Evolutionary conservation across 768 basidiomycete species (phyloP).

Genomic region (Boletus vermiculosoides): DNA sequence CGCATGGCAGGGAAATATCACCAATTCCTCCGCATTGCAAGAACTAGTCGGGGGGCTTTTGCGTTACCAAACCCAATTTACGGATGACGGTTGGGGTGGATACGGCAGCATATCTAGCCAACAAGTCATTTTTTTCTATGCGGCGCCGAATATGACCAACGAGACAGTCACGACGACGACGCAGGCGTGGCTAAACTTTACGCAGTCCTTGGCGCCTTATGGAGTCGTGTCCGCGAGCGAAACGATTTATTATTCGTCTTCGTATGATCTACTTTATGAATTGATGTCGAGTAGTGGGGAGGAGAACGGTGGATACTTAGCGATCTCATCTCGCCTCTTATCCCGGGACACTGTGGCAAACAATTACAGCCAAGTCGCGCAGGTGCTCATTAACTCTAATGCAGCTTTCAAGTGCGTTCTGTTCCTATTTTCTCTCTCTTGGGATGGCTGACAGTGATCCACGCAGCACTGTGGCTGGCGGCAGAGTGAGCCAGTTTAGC

Average conservation of each 20-base stretch:
- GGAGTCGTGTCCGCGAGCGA: slow-evolving; percentile 28
- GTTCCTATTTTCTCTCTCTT: too few relatives aligned
- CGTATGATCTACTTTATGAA: slow-evolving; percentile 24
- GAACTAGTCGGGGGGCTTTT: slow-evolving; percentile 36
- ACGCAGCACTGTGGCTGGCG: slow-evolving; percentile 44
- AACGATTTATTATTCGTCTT: slow-evolving; percentile 24
- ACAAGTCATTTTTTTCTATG: slow-evolving; percentile 4
- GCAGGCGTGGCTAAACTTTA: slow-evolving; percentile 31
- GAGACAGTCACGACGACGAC: slow-evolving; percentile 35
- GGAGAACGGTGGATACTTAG: slow-evolving; percentile 22
- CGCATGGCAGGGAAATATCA: slow-evolving; percentile 30
- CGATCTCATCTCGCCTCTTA: slow-evolving; percentile 31
- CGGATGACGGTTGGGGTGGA: slow-evolving; percentile 47
- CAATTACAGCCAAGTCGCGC: slow-evolving; percentile 25
- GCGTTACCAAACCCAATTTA: slow-evolving; percentile 34
- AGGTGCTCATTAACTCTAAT: slow-evolving; percentile 11
- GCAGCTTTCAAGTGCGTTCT: slow-evolving; percentile 6
- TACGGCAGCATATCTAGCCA: slow-evolving; percentile 19
- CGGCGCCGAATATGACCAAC: slow-evolving; percentile 34
- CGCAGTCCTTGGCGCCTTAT: slow-evolving; percentile 1
- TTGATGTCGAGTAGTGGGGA: neutral
- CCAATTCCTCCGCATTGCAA: slow-evolving; percentile 27
- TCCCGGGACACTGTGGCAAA: slow-evolving; percentile 28
- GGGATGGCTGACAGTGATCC: slow-evolving; percentile 6
- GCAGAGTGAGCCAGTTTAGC: slow-evolving; percentile 37